Conservation (phyloP, 257 asterid genomes). For the Ligustrum vulgare region DNA sequence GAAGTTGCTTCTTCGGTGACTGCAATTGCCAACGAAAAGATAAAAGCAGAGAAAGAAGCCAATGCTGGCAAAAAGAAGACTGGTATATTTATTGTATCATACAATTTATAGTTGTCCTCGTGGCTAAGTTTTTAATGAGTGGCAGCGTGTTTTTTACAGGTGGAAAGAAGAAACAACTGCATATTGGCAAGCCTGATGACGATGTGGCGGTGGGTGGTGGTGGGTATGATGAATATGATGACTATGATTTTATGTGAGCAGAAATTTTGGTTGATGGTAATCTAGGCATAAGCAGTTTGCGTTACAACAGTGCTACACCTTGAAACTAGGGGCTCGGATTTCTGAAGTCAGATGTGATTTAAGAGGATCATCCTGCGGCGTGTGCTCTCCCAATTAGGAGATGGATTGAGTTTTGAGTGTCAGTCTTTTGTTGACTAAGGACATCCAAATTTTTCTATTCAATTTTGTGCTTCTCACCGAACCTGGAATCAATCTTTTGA, state of each 20-base stretch:
- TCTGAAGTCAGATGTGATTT: slow-evolving; percentile 17
- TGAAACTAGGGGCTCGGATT: slow-evolving; percentile 6
- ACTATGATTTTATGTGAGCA: slow-evolving; percentile 83
- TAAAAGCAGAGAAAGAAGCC: slow-evolving; percentile 92
- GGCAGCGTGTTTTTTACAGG: slow-evolving; percentile 38
- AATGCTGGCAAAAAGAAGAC: slow-evolving; percentile 88
- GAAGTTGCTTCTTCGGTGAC: slow-evolving; percentile 86
- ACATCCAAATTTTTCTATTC: slow-evolving; percentile 17
- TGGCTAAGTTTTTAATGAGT: background rate
- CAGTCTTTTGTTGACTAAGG: slow-evolving; percentile 24
- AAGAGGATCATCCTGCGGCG: slow-evolving; percentile 38
- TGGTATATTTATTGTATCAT: slow-evolving; percentile 38
- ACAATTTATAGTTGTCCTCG: background rate
- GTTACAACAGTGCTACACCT: slow-evolving; percentile 6
- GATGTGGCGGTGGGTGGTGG: slow-evolving; percentile 50
- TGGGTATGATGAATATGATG: slow-evolving; percentile 60
- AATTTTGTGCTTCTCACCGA: slow-evolving; percentile 20
- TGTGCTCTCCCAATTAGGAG: slow-evolving; percentile 45
- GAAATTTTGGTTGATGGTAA: slow-evolving; percentile 11
- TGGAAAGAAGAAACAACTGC: slow-evolving; percentile 86
- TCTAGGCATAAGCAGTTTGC: slow-evolving; percentile 5
- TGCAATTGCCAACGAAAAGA: slow-evolving; percentile 95
- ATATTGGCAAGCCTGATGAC: slow-evolving; percentile 65
- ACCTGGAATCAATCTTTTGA: background rate
- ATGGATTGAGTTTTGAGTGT: slow-evolving; percentile 29